Percentiles rank a stretch among this genome's conserved stretches.
phyloP scores from a whole-genome alignment of 257 asterid genomes.

The Fraxinus excelsior region DNA sequence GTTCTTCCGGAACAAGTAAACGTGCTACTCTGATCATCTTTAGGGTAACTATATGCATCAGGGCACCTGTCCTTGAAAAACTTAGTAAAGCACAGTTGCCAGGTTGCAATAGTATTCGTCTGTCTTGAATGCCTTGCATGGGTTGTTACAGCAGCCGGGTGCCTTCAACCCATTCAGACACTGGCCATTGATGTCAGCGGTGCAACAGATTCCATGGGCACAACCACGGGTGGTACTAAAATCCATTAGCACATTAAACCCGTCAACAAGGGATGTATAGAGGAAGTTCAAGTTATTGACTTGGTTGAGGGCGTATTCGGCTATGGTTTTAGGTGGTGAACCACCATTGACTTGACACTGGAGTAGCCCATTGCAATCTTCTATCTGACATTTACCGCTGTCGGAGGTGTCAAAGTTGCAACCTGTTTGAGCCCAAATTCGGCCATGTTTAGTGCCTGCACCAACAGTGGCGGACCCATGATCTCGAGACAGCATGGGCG shows the following conservation, averaged over 20 bases:
- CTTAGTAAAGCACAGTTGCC: too few species aligned
- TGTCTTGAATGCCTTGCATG: conserved; percentile 21
- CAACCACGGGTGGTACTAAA: conserved; percentile 46
- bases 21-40: conserved; percentile 31
- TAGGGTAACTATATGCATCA: conserved; percentile 26
- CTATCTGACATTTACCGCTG: too few species aligned
- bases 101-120: conserved; percentile 29
- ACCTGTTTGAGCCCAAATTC: too few species aligned
- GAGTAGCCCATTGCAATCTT: conserved; percentile 24
- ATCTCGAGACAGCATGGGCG: too few species aligned
- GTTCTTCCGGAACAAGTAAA: conserved; percentile 29
- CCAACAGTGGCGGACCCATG: too few species aligned
- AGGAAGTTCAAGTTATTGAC: conserved; percentile 32
- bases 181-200: conserved; percentile 8
- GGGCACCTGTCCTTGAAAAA: conserved; percentile 18
- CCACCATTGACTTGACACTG: conserved; percentile 30
- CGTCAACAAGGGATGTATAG: conserved; percentile 43
- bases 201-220: conserved; percentile 9
- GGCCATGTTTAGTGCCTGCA: too few species aligned
- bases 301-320: conserved; percentile 48
- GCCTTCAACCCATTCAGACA: neutral
- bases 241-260: conserved; percentile 48
- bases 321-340: conserved; percentile 44
- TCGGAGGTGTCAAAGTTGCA: too few species aligned
- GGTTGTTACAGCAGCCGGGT: conserved; percentile 22